Evolutionary conservation across 208 protist species (phyloP), one percentile per base, ranked within the genome.

Genomic region (Naegleria lovaniensis): DNA sequence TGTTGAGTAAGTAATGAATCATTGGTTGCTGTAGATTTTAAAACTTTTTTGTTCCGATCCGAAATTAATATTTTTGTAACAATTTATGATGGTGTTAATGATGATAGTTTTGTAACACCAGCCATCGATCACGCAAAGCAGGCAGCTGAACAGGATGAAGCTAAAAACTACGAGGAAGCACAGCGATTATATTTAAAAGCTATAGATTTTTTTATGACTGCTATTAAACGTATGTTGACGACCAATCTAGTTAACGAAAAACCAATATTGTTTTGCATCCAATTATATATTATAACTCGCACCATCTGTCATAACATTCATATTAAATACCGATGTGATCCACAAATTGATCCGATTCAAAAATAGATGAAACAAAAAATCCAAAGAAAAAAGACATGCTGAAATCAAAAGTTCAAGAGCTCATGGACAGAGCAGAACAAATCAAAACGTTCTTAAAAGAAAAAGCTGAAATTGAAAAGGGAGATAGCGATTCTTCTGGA

Each of bases 361-460:
- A 36, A 67, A 79, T 79, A 79, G 67, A 79, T 79, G 67, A 79
- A 96, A 95, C 29, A 51, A 97, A 98, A 93, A 98, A 97, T 89
- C 94, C 94, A 84, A 97, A 97, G 89, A 98, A 98, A 92, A 98
- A 96, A 84, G 95, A 98, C 87, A 92, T 96, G 79, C 93, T 98
- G 83, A 96, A 97, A 90, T 94, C 94, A 83, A 98, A 98, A 92
- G 94, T 97, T 41, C 92, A 91, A 15, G 96, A 99, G 90, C 98
- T 99, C 90, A 94, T 99, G 55, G 96, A 96, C 39, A 95, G 98
- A 39, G 97, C 97, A 16, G 98, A 99, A 92, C 96, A 97, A 93
- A 96, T 99, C 88, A 99, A 99, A 92, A 93, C 97, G 90, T 97
- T 96, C 85, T 91, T 99, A 11, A 95, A 97, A 76, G 95, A 95